These are phyloP conservation scores for Corrigiola litoralis DNA, from an alignment of 179 eudicot species.

Conservation along the genomic window DNA sequence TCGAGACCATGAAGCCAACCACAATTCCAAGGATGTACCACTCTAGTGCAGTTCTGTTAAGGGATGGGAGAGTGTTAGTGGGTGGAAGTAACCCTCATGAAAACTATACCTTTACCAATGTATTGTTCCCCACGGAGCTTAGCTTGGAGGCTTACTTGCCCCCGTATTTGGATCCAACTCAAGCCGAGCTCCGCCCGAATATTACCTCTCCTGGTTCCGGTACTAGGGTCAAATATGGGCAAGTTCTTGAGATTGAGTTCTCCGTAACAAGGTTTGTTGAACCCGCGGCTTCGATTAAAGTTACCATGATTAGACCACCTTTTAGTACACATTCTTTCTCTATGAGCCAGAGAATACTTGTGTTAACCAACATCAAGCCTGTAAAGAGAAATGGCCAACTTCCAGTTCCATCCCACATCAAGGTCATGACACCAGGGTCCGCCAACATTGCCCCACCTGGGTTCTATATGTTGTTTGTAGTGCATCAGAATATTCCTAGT, in stretches of 20 bases:
- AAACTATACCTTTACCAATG: constrained; percentile 60
- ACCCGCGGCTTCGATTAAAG: constrained; percentile 32
- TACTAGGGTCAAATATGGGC: too few species aligned
- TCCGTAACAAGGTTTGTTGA: constrained; percentile 17
- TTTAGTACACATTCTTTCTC: constrained; percentile 59
- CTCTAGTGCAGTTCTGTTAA: constrained; percentile 48
- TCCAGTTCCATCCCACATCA: too few species aligned
- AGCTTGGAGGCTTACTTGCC: constrained; percentile 78
- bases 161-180: constrained; percentile 41
- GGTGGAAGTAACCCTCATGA: constrained; percentile 88
- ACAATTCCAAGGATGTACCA: constrained; percentile 69
- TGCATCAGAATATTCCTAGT: constrained; percentile 49
- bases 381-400: constrained; percentile 23
- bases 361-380: constrained; percentile 25
- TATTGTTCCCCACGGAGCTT: constrained; percentile 61
- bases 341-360: constrained; percentile 78
- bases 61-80: constrained; percentile 67
- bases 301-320: constrained; percentile 46
- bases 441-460: constrained; percentile 52
- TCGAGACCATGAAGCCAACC: constrained; percentile 40
- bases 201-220: too few species aligned
- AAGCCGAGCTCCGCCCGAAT: constrained; percentile 34
- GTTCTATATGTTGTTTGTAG: constrained; percentile 48
- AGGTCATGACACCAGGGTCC: constrained; percentile 50
- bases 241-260: constrained; percentile 37